Evolutionary conservation across 495 filamentous ascomycete species (phyloP).

Genomic region (Hyaloscypha variabilis): DNA sequence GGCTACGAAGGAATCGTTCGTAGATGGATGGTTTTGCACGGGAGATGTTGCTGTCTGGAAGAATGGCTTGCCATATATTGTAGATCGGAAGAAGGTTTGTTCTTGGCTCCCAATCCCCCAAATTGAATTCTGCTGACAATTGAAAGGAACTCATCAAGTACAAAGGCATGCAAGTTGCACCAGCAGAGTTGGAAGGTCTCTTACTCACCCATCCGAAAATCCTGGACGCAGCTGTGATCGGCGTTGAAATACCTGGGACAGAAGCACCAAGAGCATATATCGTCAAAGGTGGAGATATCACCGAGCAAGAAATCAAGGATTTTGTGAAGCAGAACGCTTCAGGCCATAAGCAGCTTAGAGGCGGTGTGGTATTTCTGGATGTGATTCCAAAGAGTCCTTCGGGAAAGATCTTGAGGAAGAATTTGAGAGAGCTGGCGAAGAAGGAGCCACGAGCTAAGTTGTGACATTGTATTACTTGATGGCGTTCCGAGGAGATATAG

Average conservation of each 20-base stretch:
- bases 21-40: constrained; percentile 66
- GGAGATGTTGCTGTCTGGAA: constrained; percentile 60
- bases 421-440: constrained; percentile 46
- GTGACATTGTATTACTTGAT: neutral
- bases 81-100: constrained; percentile 43
- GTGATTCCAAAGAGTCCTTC: constrained; percentile 68
- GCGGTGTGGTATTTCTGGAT: constrained; percentile 66
- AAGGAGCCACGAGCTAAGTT: constrained; percentile 12
- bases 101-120: constrained; percentile 34
- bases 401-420: constrained; percentile 67
- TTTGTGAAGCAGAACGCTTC: constrained; percentile 63
- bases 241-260: constrained; percentile 59
- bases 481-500: neutral
- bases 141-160: constrained; percentile 75
- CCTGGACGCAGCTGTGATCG: constrained; percentile 77
- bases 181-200: constrained; percentile 81
- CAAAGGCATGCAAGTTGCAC: constrained; percentile 84
- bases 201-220: constrained; percentile 72
- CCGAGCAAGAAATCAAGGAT: constrained; percentile 42
- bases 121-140: constrained; percentile 45
- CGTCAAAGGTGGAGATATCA: constrained; percentile 32
- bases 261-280: constrained; percentile 68
- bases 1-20: constrained; percentile 57
- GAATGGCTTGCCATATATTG: constrained; percentile 43
- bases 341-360: constrained; percentile 65